These are phyloP conservation scores for Huntiella decipiens DNA, from an alignment of 2,329 filamentous ascomycete genomes.

Conservation along the genomic window DNA sequence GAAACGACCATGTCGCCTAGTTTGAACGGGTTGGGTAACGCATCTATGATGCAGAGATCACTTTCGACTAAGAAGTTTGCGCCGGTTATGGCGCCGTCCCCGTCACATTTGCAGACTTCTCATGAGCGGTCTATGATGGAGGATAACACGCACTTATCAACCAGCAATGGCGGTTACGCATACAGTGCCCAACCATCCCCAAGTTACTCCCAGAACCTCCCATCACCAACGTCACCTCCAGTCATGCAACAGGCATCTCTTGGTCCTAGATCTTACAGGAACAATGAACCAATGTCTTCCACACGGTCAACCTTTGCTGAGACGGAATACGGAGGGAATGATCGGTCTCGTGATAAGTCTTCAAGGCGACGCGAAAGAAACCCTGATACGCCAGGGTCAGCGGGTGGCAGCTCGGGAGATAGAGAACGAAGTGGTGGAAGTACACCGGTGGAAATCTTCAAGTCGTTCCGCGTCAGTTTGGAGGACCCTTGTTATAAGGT, in stretches of 20 bases:
- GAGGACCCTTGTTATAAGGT: constrained; percentile 98
- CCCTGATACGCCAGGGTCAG: constrained; percentile 36
- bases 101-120: constrained; percentile 49
- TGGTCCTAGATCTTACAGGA: constrained; percentile 39
- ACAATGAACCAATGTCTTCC: constrained; percentile 32
- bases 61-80: constrained; percentile 59
- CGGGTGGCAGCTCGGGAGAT: not conserved
- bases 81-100: constrained; percentile 58
- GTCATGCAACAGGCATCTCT: constrained; percentile 35
- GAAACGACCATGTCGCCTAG: constrained; percentile 31
- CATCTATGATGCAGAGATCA: constrained; percentile 44
- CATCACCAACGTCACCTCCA: constrained; percentile 50
- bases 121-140: constrained; percentile 47
- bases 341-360: constrained; percentile 19
- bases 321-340: constrained; percentile 19
- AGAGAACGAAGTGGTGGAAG: constrained; percentile 19
- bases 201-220: constrained; percentile 43
- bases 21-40: constrained; percentile 34
- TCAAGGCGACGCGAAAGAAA: constrained; percentile 43
- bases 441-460: constrained; percentile 82
- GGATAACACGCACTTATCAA: constrained; percentile 52
- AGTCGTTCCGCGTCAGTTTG: constrained; percentile 93
- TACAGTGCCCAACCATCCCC: constrained; percentile 28
- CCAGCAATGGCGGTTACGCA: constrained; percentile 45
- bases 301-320: constrained; percentile 36